Evolutionary conservation across 805 yeast genomes (phyloP), one percentile per base, ranked within the genome.

Genomic region (Lipomyces starkeyi): DNA sequence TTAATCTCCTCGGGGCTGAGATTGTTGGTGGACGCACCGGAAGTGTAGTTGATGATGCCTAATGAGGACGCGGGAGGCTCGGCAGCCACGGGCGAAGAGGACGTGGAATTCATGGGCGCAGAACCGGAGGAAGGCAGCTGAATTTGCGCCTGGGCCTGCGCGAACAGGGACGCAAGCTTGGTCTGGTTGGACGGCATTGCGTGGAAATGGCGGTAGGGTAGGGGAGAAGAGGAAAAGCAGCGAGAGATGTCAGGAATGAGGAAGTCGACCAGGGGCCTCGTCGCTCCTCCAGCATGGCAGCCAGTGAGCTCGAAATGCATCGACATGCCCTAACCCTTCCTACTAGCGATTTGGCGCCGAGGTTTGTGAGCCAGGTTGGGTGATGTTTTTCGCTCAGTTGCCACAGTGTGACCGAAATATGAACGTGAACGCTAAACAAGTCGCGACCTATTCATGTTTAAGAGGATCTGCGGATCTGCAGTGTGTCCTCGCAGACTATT

Each of bases 101-200:
- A n/a, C 32, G 65, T 32, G 58, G 67, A 53, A 17, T 58, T 55
- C 32, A 58, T 27, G 5, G 65, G 59, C 17, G 69, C 54, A 2
- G 61, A 40, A 3, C 66, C 40, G 22, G 63, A 54, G 3, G 66
- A 22, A 17, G 68, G 64, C 34, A 58, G 56, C 57, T 69, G 70
- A 3, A 64, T 59, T 57, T 66, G 71, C 29, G 69, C 68, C 67
- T 68, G 72, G 14, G 72, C 72, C 71, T 69, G 72, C 60, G 72
- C 70, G 29, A 69, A 68, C 54, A 69, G 47, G 32, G 68, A 61
- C 17, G 68, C 72, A 13, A 69, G 64, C 60, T 69, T 69, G n/a
- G 71, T 64, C 61, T 56, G 64, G 43, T 69, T 69, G 6, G 62
- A 35, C 52, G 72, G 72, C 72, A 69, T 69, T 7, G 34, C 49